Evolutionary conservation across 225 moss, liverwort and hornwort species (phyloP).

Genomic region (Straminergon stramineum): DNA sequence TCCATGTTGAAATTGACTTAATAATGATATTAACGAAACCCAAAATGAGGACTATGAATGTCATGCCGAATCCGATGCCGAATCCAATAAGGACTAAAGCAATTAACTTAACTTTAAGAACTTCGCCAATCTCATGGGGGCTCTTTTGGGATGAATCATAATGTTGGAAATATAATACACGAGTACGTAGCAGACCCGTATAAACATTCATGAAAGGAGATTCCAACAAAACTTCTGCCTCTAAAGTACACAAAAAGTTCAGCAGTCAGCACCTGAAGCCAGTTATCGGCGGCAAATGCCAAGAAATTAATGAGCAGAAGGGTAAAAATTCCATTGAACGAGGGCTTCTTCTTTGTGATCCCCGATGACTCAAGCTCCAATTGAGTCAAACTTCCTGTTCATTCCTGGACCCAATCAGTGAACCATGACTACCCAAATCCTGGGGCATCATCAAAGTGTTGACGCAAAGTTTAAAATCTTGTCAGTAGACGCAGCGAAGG

Average conservation of each 20-base stretch:
- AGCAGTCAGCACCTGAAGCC: conserved; percentile 53
- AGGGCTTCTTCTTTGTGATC: conserved; percentile 33
- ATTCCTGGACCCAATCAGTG: conserved; percentile 33
- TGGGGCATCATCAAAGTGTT: background rate
- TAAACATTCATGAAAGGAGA: background rate
- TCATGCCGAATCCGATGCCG: background rate
- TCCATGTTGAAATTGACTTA: background rate
- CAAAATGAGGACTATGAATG: background rate
- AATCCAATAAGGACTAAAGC: background rate
- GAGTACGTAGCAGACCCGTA: background rate
- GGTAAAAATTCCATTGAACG: conserved; percentile 77
- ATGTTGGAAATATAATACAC: background rate
- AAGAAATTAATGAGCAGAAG: conserved; percentile 73
- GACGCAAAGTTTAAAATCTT: background rate
- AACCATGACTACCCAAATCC: conserved; percentile 19
- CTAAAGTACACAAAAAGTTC: background rate
- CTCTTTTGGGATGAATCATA: background rate
- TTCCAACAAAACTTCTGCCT: background rate
- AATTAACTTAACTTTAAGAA: background rate
- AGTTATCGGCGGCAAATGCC: conserved; percentile 68
- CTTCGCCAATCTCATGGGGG: background rate
- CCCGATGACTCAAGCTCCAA: conserved; percentile 45
- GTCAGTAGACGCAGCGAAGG: background rate
- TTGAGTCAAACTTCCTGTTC: conserved; percentile 46
- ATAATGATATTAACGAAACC: background rate